Base-by-base conservation (phyloP, 768 basidiomycete genomes). In the Serendipita sp. region DNA sequence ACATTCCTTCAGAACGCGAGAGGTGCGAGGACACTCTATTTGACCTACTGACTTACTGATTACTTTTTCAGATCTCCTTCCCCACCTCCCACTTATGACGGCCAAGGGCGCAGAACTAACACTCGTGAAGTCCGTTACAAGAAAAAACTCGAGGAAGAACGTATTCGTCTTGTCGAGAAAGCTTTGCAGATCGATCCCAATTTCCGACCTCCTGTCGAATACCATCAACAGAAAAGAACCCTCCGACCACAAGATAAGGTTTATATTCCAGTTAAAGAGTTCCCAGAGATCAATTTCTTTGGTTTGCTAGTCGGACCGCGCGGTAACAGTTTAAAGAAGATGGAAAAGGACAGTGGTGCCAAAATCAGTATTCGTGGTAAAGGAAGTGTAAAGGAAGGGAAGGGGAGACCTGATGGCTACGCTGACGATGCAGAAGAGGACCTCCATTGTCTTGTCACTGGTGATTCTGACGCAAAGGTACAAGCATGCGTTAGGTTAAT, bases 251-350 rank as follows among this genome's bases (percentile, higher is more conserved):
- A 89, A 38, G 96, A 99, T 66, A 98, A 98, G 76, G 96, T 99
- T 67, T 99, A 98, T 74, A 97, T 99, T 67, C 96, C 96, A 45
- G 94, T 97, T 73, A 98, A 99, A 75, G 96, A 99, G 76, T 99
- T 99, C 70, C 96, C 96, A 1, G 95, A 98, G 76, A 98, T 99
- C 80, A 99, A 99, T 74, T 99, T 98, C 78, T 98, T 99, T 71
- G 96, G 96, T 70, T 79, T 99, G 67, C 83, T 99, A 67, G 95
- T 99, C 68, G 96, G 96, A 44, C 96, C 96, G 71, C 89, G 96
- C 71, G 96, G 96, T 52, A 98, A 99, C 74, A 94, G 94, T 78
- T 77, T 98, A 81, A 99, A 99, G 82, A 94, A 92, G 76, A 99
- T 99, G 96, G 96, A 99, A 75, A 81, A 90, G 65, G 91, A 97